A percentile compares a stretch with the other conserved stretches of the same genome.
These are phyloP conservation scores for Penicillium frequentans DNA, from an alignment of 2,329 filamentous ascomycete species.

Conservation along the genomic window DNA sequence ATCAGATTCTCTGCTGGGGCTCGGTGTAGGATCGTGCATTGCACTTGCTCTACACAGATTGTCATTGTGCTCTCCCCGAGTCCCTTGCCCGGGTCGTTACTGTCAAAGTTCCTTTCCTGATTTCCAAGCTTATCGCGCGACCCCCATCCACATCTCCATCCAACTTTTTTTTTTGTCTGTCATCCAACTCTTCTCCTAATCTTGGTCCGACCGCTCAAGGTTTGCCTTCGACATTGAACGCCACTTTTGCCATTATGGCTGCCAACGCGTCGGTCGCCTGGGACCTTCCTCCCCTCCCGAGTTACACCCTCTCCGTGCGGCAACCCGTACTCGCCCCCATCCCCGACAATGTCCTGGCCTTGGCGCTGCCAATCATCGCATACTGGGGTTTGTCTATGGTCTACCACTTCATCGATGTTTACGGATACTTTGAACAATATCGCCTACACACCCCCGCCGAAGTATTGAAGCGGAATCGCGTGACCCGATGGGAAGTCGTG, in stretches of 20 bases:
- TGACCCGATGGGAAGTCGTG: slow-evolving; percentile 78
- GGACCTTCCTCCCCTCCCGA: slow-evolving; percentile 79
- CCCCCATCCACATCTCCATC: neutral
- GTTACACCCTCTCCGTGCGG: slow-evolving; percentile 71
- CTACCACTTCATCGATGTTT: slow-evolving; percentile 84
- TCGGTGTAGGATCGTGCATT: neutral
- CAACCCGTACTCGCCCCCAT: slow-evolving; percentile 73
- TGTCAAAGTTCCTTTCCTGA: neutral
- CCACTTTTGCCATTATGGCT: slow-evolving; percentile 27
- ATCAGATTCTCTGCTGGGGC: slow-evolving; percentile 2
- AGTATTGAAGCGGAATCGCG: slow-evolving; percentile 82
- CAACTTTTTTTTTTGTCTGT: neutral
- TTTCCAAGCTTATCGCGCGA: neutral
- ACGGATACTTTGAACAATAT: slow-evolving; percentile 86
- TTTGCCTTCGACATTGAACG: neutral
- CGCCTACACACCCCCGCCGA: slow-evolving; percentile 93
- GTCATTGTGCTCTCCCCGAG: neutral
- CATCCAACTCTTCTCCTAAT: neutral
- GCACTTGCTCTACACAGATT: neutral
- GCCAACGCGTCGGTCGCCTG: slow-evolving; percentile 34
- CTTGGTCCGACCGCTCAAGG: neutral
- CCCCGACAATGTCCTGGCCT: slow-evolving; percentile 75
- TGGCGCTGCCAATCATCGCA: slow-evolving; percentile 73
- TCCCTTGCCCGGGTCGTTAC: neutral
- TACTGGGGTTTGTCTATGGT: slow-evolving; percentile 87